Conservation (phyloP, 257 asterid species). For the Solanum pinnatisectum region DNA sequence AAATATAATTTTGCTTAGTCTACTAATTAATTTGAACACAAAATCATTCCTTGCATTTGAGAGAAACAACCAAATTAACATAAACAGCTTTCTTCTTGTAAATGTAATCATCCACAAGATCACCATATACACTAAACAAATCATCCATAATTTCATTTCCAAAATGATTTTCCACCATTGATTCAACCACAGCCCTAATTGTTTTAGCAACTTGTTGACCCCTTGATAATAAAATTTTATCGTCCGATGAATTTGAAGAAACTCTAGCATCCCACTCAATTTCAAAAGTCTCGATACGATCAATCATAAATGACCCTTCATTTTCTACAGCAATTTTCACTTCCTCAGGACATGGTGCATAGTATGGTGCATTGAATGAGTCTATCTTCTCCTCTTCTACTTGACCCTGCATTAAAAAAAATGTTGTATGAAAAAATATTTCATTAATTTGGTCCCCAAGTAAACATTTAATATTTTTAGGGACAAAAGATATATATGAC, state of each 20-base stretch:
- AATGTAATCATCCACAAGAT: constrained; percentile 30
- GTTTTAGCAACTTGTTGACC: constrained; percentile 33
- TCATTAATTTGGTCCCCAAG: neutral
- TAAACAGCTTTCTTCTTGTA: constrained; percentile 16
- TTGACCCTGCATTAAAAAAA: constrained; percentile 14
- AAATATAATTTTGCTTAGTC: neutral
- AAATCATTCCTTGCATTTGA: constrained; percentile 14
- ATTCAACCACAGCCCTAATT: constrained; percentile 59
- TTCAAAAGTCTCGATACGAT: constrained; percentile 19
- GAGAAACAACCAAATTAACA: constrained; percentile 36
- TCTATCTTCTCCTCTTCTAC: constrained; percentile 33
- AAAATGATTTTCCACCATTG: constrained; percentile 42
- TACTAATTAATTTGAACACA: neutral
- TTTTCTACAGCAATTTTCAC: constrained; percentile 19
- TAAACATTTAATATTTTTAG: neutral
- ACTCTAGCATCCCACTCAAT: constrained; percentile 34
- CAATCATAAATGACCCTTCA: constrained; percentile 42
- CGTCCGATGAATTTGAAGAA: neutral
- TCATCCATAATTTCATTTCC: constrained; percentile 43
- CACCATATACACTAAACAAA: constrained; percentile 26
- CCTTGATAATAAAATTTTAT: constrained; percentile 1
- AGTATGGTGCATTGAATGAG: constrained; percentile 51
- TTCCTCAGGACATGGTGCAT: constrained; percentile 49
- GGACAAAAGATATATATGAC: neutral
- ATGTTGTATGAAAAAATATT: neutral